These are phyloP conservation scores for Phylloporus scabripes DNA, from an alignment of 768 basidiomycete species.

Conservation along the genomic window DNA sequence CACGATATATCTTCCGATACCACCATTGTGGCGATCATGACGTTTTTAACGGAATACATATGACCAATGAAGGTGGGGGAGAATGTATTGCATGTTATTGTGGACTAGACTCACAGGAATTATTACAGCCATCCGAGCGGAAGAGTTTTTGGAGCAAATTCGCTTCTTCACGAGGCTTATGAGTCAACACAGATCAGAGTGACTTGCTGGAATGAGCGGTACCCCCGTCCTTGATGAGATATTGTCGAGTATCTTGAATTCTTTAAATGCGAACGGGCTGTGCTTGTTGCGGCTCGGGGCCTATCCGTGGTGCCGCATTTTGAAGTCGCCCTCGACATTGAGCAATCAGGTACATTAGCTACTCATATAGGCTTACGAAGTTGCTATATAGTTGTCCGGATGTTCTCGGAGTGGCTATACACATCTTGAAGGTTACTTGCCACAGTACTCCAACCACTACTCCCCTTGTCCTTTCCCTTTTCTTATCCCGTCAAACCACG, in stretches of 20 bases:
- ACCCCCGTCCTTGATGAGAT: too few relatives aligned
- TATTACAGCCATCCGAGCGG: neutral
- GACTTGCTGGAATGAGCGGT: neutral
- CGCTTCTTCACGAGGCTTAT: neutral
- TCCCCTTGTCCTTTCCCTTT: neutral
- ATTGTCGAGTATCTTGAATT: too few relatives aligned
- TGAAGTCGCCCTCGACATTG: too few relatives aligned
- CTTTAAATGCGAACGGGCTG: too few relatives aligned
- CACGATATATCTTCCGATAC: constrained; percentile 44
- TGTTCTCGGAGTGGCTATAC: constrained; percentile 20
- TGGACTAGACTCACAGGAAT: neutral
- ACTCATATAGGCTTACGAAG: neutral
- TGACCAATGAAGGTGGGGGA: constrained; percentile 21
- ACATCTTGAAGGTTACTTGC: neutral
- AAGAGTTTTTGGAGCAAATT: neutral
- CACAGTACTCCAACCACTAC: too few relatives aligned
- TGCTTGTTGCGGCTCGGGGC: too few relatives aligned
- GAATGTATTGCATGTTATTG: too few relatives aligned
- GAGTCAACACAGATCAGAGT: neutral
- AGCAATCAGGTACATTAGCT: too few relatives aligned
- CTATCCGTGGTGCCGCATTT: too few relatives aligned
- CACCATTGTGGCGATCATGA: constrained; percentile 23
- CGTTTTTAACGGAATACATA: constrained; percentile 33
- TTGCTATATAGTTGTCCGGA: constrained; percentile 1
- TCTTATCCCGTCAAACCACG: neutral